Evolutionary conservation across 306 rosid species (phyloP), one percentile per base, ranked within the genome.

Genomic region (Abrus pulchellus): DNA sequence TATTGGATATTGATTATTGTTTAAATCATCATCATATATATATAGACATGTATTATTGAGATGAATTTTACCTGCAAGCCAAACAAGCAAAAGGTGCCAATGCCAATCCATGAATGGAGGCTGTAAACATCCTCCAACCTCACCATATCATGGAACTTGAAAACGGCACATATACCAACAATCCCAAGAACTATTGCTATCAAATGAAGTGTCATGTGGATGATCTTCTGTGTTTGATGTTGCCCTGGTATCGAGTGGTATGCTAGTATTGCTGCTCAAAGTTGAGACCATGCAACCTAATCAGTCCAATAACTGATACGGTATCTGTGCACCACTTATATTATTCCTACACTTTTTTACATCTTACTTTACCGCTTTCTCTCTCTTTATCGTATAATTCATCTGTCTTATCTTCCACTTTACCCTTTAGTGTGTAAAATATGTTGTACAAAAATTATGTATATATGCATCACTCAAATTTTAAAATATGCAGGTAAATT

Each of bases 51-150:
- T 49, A 29, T n/a, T n/a, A 12, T 20, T 69, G 64, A 33, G 54
- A 70, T 13, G 8, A 12, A 44, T 10, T 57, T 69, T 73, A 92
- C 98, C 98, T 94, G 98, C 80, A 94, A 62, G 71, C 92, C 83
- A 57, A 73, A 86, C 83, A 95, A 77, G 88, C 83, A 53, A 81
- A 95, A 81, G 45, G 98, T 92, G 57, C 79, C 70, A 20, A 95
- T 28, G 84, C 99, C 99, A 74, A 95, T 90, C 99, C 99, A 95
- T 0, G 99, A 95, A 81, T 95, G 99, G 62, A 95, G 83, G 70
- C 89, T 85, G 79, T 71, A 74, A 89, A 95, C 85, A 78, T 91
- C 85, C 0, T 7, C 77, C 7, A 54, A 1, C 9, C 84, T 59
- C 0, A 2, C 4, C 96, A 90, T 91, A 47, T 90, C 87, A 82